A percentile compares a stretch with the other conserved stretches of the same genome.
phyloP scores from a whole-genome alignment of 179 eudicot species.

The Silene noctiflora region DNA sequence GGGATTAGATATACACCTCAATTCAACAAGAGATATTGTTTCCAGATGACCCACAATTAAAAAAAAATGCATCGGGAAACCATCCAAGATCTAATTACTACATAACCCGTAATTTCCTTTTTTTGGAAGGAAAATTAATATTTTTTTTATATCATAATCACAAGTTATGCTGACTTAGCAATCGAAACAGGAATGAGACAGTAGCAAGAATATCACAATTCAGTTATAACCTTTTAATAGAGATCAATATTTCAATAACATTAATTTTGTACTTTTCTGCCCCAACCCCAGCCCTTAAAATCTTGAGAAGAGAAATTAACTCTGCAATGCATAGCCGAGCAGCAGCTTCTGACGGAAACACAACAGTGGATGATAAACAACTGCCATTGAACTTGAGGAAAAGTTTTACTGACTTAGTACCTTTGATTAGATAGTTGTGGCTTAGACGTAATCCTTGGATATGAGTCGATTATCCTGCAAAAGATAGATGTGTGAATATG shows the following conservation, averaged over 20 bases:
- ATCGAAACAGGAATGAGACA: neutral
- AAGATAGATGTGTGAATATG: neutral
- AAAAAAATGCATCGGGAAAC: neutral
- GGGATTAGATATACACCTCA: neutral
- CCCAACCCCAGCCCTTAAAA: neutral
- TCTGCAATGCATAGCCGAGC: neutral
- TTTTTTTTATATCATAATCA: too few species aligned
- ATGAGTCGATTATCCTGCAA: slow-evolving; percentile 63
- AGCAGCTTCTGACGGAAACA: neutral
- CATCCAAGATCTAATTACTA: neutral
- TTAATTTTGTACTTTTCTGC: neutral
- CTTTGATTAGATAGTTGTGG: slow-evolving; percentile 43
- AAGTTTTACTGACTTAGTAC: slow-evolving; percentile 23
- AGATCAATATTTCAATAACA: neutral
- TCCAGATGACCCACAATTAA: neutral
- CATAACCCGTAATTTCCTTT: neutral
- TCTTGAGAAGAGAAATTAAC: neutral
- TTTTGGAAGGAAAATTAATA: too few species aligned
- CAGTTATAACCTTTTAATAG: neutral
- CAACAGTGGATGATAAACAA: neutral
- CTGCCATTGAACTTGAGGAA: neutral
- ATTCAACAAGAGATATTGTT: neutral
- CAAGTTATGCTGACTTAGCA: neutral
- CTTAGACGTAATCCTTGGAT: slow-evolving; percentile 50
- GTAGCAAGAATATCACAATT: neutral